phyloP scores from a whole-genome alignment of 805 yeast species.

The Candida pini region DNA sequence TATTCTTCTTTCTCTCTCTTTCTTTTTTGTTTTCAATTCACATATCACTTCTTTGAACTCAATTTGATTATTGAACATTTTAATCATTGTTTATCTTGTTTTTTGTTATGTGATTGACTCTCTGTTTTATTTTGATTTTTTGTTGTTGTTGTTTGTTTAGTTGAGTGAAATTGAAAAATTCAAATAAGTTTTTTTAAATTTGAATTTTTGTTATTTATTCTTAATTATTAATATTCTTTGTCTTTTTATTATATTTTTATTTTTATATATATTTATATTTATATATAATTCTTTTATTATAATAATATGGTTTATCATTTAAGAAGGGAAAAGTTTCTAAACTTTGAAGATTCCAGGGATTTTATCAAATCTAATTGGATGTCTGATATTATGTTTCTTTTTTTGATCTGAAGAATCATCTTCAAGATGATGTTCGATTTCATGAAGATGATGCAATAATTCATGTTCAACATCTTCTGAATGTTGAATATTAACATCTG shows the following conservation, averaged over 20 bases:
- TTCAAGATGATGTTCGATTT: constrained; percentile 51
- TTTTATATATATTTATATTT: neutral
- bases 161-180: too few relatives aligned
- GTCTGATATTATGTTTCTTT: constrained; percentile 8
- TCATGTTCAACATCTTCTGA: constrained; percentile 90
- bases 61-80: too few relatives aligned
- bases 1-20: neutral
- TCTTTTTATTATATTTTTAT: neutral
- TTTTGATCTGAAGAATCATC: constrained; percentile 7
- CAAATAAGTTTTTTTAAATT: too few relatives aligned
- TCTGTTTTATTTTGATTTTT: too few relatives aligned
- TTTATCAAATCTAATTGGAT: constrained; percentile 14
- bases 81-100: too few relatives aligned
- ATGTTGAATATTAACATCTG: constrained; percentile 74
- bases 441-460: constrained; percentile 78
- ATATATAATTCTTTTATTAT: neutral
- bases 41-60: constrained; percentile 5
- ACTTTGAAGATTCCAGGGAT: constrained; percentile 18
- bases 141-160: too few relatives aligned
- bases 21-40: constrained; percentile 3
- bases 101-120: too few relatives aligned
- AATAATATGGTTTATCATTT: neutral
- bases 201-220: neutral
- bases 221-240: neutral
- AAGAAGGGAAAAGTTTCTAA: neutral